Conservation (phyloP, 768 basidiomycete species). For the Psilocybe tampanensis region DNA sequence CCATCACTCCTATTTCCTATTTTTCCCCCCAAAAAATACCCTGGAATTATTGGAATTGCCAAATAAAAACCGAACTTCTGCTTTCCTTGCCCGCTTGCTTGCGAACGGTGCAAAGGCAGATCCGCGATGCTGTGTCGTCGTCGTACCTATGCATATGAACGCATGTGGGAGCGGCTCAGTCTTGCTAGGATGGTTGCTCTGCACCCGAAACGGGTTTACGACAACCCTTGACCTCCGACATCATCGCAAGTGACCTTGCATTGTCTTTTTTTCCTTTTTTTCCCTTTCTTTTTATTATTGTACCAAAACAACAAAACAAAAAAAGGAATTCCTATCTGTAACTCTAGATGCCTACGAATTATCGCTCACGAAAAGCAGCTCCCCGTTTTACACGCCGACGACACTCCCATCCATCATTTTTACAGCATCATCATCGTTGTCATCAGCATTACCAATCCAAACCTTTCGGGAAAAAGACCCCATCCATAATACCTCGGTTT, state of each 20-base stretch:
- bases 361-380: neutral
- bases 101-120: conserved; percentile 8
- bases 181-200: conserved; percentile 1
- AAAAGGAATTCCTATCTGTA: neutral
- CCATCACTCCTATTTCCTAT: conserved; percentile 5
- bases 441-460: neutral
- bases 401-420: neutral
- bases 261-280: no score
- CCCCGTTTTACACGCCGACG: neutral
- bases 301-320: neutral
- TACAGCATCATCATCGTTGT: neutral
- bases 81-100: conserved; percentile 9
- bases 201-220: neutral
- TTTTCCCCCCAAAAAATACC: neutral
- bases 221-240: neutral
- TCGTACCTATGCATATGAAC: neutral
- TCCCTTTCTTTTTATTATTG: no score
- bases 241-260: neutral
- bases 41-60: conserved; percentile 12
- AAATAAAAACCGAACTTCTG: conserved; percentile 15
- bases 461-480: neutral
- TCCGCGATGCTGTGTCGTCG: conserved; percentile 2
- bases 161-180: neutral
- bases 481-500: neutral
- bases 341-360: neutral